Evolutionary conservation across 208 protist species (phyloP), one percentile per base, ranked within the genome.

Genomic region (Leishmania tarentolae): DNA sequence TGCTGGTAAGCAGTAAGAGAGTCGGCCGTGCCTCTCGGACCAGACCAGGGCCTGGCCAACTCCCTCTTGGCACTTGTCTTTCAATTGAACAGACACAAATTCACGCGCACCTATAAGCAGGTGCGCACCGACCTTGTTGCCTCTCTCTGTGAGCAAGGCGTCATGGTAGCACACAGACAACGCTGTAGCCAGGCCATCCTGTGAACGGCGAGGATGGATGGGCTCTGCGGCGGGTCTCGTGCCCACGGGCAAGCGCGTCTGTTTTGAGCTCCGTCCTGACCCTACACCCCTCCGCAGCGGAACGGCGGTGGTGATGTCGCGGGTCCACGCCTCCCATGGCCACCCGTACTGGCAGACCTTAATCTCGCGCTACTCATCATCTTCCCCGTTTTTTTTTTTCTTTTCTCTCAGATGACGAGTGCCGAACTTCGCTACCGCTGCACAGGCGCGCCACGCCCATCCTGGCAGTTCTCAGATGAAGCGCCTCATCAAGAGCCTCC

Each of bases 401-500:
- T 31, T 46, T 31, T 3, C 8, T 0, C 24, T 71, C 40, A 11
- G 17, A 15, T 11, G 31, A 70, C 28, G 37, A 44, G 65, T 28
- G 2, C 65, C 15, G 65, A 7, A 8, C 65, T 35, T 19, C 17
- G 50, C n/a, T 17, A 31, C 0, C 56, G 59, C 59, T 31, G 11
- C 9, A 2, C 68, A 28, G 0, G 21, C 68, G 52, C 68, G 68
- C 42, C 44, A 72, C 42, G 3, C 6, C 2, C 69, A 31, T 37
- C 69, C 42, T 52, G 9, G 15, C 13, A 37, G 24, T 21, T 13
- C 50, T 4, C 5, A 2, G 72, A 88, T 88, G 81, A 81, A 88
- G 35, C 66, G 72, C 13, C 79, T 92, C 3, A n/a, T 90, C 9
- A 31, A 52, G 8, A 66, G 69, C 19, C 47, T 90, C 7, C 87